phyloP scores from a whole-genome alignment of 768 basidiomycete genomes.

The Cystobasidium onofrii region DNA sequence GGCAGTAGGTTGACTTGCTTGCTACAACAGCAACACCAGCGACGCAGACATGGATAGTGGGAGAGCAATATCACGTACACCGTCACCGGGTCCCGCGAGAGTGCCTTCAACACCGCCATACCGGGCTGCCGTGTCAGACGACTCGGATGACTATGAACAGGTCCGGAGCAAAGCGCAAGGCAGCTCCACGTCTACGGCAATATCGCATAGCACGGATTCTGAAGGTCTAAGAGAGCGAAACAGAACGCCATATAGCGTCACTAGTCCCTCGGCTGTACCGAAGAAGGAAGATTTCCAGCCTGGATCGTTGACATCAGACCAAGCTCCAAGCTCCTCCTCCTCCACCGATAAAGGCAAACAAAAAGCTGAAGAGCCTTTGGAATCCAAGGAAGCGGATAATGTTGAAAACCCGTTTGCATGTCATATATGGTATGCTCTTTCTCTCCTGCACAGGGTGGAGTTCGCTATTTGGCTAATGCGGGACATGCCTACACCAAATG shows the following conservation, averaged over 20 bases:
- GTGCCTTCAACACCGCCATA: neutral
- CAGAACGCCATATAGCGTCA: constrained; percentile 2
- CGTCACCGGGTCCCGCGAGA: neutral
- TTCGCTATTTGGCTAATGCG: neutral
- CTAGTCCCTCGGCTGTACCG: neutral
- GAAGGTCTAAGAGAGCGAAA: constrained; percentile 2
- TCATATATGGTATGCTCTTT: constrained; percentile 20
- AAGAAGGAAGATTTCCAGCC: neutral
- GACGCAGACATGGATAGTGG: neutral
- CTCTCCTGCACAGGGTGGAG: neutral
- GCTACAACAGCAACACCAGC: neutral
- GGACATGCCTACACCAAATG: neutral
- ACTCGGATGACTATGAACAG: constrained; percentile 15
- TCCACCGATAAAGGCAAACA: constrained; percentile 5
- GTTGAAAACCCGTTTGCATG: constrained; percentile 13
- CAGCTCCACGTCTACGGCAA: neutral
- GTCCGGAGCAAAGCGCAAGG: neutral
- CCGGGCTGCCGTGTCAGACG: neutral
- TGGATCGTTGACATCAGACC: neutral
- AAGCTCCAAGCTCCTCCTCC: constrained; percentile 1
- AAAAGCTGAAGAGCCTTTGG: neutral
- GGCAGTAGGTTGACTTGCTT: neutral
- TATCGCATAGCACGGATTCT: neutral
- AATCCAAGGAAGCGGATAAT: neutral
- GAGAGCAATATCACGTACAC: neutral